These are phyloP conservation scores for Diaporthe citri DNA, from an alignment of 2,329 filamentous ascomycete species.

Conservation along the genomic window DNA sequence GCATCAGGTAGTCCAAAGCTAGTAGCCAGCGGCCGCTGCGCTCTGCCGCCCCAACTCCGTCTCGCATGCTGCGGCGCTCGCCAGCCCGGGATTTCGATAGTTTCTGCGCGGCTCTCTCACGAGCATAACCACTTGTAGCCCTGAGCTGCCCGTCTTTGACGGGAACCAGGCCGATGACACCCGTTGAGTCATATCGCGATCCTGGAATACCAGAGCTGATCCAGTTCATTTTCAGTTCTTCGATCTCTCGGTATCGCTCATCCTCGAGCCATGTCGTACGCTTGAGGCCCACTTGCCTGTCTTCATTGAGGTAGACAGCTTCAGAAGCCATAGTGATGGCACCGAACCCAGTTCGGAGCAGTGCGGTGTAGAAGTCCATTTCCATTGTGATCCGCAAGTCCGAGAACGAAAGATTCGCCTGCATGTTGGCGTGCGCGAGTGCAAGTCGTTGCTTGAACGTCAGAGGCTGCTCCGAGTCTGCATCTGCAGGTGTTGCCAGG, in stretches of 20 bases:
- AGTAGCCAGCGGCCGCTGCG: conserved; percentile 83
- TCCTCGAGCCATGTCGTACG: conserved; percentile 92
- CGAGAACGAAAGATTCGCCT: conserved; percentile 88
- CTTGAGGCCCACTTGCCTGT: conserved; percentile 78
- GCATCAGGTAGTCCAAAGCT: conserved; percentile 80
- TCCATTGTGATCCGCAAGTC: conserved; percentile 84
- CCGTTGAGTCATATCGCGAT: conserved; percentile 64
- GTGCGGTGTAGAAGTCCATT: conserved; percentile 95
- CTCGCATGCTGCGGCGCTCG: conserved; percentile 60
- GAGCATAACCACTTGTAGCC: conserved; percentile 72
- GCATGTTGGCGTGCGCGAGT: conserved; percentile 87
- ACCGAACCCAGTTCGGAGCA: conserved; percentile 88
- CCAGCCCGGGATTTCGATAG: conserved; percentile 59
- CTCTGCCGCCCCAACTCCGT: conserved; percentile 84
- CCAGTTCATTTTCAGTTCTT: conserved; percentile 68
- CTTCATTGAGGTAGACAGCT: conserved; percentile 95
- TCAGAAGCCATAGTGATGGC: conserved; percentile 94
- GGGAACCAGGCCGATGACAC: conserved; percentile 67
- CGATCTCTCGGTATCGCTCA: conserved; percentile 83
- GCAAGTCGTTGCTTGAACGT: conserved; percentile 71
- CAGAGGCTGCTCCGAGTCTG: conserved; percentile 48
- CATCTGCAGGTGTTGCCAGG: conserved; percentile 69
- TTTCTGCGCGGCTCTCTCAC: conserved; percentile 77
- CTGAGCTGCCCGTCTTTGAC: conserved; percentile 60
- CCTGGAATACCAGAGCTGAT: conserved; percentile 60